Evolutionary conservation across 768 basidiomycete genomes (phyloP).

Genomic region (Cyathus striatus): DNA sequence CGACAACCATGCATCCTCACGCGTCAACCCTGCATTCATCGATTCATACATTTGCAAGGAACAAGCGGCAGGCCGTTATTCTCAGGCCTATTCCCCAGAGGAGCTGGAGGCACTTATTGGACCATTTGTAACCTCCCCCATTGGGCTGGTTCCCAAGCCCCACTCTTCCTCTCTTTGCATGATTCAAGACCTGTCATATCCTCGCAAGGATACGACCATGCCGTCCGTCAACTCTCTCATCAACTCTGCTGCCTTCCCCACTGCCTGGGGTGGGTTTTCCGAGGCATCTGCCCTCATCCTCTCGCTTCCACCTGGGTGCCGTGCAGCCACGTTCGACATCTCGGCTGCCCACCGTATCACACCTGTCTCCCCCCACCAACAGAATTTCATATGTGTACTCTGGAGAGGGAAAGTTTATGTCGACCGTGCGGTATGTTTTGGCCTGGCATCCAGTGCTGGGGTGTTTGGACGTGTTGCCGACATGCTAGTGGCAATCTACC

Average conservation of each 20-base stretch:
- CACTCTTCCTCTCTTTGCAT: constrained; percentile 13
- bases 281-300: constrained; percentile 16
- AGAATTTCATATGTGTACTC: constrained; percentile 19
- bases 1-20: constrained; percentile 26
- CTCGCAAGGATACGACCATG: constrained; percentile 12
- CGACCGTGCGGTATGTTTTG: constrained; percentile 25
- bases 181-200: constrained; percentile 26
- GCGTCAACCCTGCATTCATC: constrained; percentile 22
- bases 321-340: constrained; percentile 34
- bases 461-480: constrained; percentile 30
- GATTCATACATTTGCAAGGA: constrained; percentile 24
- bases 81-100: constrained; percentile 18
- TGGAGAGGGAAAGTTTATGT: constrained; percentile 28
- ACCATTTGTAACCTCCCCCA: constrained; percentile 32
- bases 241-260: constrained; percentile 8
- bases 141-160: constrained; percentile 32
- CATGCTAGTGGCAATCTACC: constrained; percentile 23
- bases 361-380: constrained; percentile 27
- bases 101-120: constrained; percentile 28
- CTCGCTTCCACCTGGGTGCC: constrained; percentile 20
- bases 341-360: constrained; percentile 29
- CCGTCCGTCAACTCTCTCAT: constrained; percentile 16
- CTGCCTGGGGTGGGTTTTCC: constrained; percentile 33
- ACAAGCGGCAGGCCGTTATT: constrained; percentile 22
- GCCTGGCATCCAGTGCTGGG: constrained; percentile 24